A percentile compares a stretch with the other conserved stretches of the same genome.
Evolutionary conservation across 2,329 filamentous ascomycete genomes (phyloP).

Genomic region (Pseudonectria foliicola): DNA sequence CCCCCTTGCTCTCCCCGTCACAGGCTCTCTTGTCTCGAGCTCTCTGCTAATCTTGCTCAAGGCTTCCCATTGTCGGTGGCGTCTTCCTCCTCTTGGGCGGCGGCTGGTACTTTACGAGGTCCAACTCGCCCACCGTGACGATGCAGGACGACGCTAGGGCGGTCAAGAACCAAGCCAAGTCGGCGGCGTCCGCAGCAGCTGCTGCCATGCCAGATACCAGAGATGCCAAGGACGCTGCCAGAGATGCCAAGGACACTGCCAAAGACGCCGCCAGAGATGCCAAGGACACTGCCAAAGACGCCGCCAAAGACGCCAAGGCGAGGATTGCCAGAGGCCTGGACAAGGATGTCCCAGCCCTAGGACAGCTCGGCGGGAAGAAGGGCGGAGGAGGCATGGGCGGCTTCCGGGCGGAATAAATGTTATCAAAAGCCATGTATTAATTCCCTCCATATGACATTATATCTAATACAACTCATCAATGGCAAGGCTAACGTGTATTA

Average conservation of each 20-base stretch:
- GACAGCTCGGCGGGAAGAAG: constrained; percentile 25
- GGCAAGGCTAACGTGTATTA: too few relatives aligned
- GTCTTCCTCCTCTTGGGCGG: constrained; percentile 19
- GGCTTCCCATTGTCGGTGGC: constrained; percentile 23
- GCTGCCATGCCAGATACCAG: too few relatives aligned
- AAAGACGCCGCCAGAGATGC: too few relatives aligned
- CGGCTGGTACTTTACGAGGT: constrained; percentile 18
- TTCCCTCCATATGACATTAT: too few relatives aligned
- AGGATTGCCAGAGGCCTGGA: constrained; percentile 12
- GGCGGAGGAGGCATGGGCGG: constrained; percentile 18
- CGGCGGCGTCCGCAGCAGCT: too few relatives aligned
- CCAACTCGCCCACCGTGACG: constrained; percentile 8
- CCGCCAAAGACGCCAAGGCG: constrained; percentile 5
- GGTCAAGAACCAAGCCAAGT: constrained; percentile 5
- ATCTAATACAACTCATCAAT: too few relatives aligned
- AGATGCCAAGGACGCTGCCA: too few relatives aligned
- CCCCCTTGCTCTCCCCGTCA: not conserved
- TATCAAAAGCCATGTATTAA: constrained; percentile 1
- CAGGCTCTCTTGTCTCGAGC: too few relatives aligned
- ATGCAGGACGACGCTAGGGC: constrained; percentile 5
- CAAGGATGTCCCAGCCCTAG: constrained; percentile 17
- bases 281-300: constrained; percentile 7
- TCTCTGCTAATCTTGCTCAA: constrained; percentile 8
- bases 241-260: too few relatives aligned
- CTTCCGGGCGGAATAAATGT: constrained; percentile 22